Evolutionary conservation across 352 stramenopile species (phyloP).

Genomic region (Globisporangium megalacanthum): DNA sequence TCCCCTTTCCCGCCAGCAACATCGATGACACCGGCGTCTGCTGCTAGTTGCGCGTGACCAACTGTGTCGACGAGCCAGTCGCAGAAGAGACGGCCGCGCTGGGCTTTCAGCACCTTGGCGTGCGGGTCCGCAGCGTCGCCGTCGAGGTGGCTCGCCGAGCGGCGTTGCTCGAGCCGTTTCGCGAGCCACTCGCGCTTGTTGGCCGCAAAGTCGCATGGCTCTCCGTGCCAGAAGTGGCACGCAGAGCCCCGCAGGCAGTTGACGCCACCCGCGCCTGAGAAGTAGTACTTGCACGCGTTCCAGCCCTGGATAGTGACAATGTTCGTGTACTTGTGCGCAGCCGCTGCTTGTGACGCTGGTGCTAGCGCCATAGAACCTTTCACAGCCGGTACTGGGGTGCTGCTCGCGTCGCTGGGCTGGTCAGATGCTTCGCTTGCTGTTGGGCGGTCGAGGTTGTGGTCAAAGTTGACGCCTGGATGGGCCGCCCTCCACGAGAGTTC

Average conservation of each 20-base stretch:
- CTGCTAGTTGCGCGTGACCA: conserved; percentile 30
- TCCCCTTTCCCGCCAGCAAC: conserved; percentile 86
- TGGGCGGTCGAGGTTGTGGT: conserved; percentile 26
- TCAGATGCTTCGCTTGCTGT: neutral
- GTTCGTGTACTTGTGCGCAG: conserved; percentile 72
- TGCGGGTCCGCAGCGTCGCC: conserved; percentile 59
- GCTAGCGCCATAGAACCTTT: conserved; percentile 43
- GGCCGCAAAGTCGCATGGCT: conserved; percentile 45
- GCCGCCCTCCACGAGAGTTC: conserved; percentile 52
- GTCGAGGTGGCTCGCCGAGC: conserved; percentile 40
- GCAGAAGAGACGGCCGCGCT: conserved; percentile 72
- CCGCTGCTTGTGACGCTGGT: conserved; percentile 41
- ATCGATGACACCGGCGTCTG: conserved; percentile 74
- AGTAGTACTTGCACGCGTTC: conserved; percentile 86
- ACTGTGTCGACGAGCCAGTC: conserved; percentile 78
- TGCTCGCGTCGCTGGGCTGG: neutral
- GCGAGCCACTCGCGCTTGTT: conserved; percentile 66
- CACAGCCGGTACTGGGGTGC: conserved; percentile 2
- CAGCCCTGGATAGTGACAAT: conserved; percentile 75
- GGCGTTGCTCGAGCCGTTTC: conserved; percentile 60
- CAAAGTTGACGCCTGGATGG: conserved; percentile 48
- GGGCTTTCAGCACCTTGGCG: conserved; percentile 62
- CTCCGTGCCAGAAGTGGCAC: conserved; percentile 82
- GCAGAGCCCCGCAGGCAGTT: conserved; percentile 62
- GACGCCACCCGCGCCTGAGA: conserved; percentile 47